Evolutionary conservation across 2,329 filamentous ascomycete species (phyloP).

Genomic region (Aspergillus latus): DNA sequence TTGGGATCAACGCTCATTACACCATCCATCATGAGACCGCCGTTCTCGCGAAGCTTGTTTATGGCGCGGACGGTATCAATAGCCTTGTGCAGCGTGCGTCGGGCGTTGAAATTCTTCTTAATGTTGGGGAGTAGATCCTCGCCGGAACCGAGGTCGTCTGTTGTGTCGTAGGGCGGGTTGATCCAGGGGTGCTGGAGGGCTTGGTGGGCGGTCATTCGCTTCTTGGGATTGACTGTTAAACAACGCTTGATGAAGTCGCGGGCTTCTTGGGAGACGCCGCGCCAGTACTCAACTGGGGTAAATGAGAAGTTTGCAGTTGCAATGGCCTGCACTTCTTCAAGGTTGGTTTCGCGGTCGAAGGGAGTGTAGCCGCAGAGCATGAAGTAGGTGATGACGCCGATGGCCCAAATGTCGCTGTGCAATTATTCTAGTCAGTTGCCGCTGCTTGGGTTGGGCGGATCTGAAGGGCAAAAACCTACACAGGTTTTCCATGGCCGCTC

Average conservation of each 20-base stretch:
- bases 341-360: slow-evolving; percentile 94
- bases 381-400: slow-evolving; percentile 98
- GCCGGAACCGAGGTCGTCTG: slow-evolving; percentile 35
- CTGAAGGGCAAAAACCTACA: slow-evolving; percentile 51
- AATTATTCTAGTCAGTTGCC: slow-evolving; percentile 1
- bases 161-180: slow-evolving; percentile 54
- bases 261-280: slow-evolving; percentile 77
- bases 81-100: slow-evolving; percentile 64
- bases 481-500: slow-evolving; percentile 94
- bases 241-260: slow-evolving; percentile 92
- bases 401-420: slow-evolving; percentile 84
- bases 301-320: slow-evolving; percentile 95
- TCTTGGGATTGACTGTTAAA: slow-evolving; percentile 81
- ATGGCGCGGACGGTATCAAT: slow-evolving; percentile 69
- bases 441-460: background rate
- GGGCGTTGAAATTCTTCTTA: slow-evolving; percentile 70
- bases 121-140: slow-evolving; percentile 64
- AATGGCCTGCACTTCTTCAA: slow-evolving; percentile 99
- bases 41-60: slow-evolving; percentile 64
- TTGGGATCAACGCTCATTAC: slow-evolving; percentile 58
- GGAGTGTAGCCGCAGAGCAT: slow-evolving; percentile 96
- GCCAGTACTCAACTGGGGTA: slow-evolving; percentile 93
- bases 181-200: slow-evolving; percentile 67
- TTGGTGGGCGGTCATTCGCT: slow-evolving; percentile 88
- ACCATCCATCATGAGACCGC: slow-evolving; percentile 63